phyloP scores from a whole-genome alignment of 441 rosid genomes.

The Bruguiera hainesii region DNA sequence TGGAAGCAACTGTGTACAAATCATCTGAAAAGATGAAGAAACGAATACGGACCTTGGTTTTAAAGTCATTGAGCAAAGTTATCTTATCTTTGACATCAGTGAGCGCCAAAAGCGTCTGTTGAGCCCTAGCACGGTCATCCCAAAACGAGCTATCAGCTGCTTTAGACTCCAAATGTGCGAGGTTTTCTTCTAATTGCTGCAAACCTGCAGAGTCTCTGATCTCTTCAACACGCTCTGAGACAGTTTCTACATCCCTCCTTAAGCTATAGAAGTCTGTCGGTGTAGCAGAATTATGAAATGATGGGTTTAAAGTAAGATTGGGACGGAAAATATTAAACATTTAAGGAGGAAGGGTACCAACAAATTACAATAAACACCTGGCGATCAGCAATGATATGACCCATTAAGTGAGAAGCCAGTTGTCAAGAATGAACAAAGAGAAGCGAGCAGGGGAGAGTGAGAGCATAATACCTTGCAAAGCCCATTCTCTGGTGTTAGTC shows the following conservation, averaged over 20 bases:
- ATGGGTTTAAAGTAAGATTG: not conserved
- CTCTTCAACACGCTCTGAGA: constrained; percentile 66
- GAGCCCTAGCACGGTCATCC: constrained; percentile 84
- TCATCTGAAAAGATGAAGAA: not conserved
- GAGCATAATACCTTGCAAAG: constrained; percentile 53
- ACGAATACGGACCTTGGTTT: constrained; percentile 49
- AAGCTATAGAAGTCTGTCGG: constrained; percentile 72
- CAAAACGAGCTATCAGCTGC: constrained; percentile 71
- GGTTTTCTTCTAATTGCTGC: constrained; percentile 49
- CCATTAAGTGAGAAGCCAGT: no score
- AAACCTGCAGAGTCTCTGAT: constrained; percentile 56
- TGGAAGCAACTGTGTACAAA: not conserved
- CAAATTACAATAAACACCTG: not conserved
- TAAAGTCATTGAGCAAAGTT: constrained; percentile 55
- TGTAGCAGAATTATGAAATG: constrained; percentile 5
- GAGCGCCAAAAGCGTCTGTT: constrained; percentile 60
- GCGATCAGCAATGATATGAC: not conserved
- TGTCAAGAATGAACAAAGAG: not conserved
- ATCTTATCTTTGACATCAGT: constrained; percentile 77
- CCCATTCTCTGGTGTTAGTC: constrained; percentile 59
- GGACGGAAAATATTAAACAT: not conserved
- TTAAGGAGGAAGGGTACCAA: not conserved
- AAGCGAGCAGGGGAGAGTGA: not conserved
- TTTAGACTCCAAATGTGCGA: constrained; percentile 55
- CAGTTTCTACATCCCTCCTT: constrained; percentile 75